A percentile compares a stretch with the other conserved stretches of the same genome.
Evolutionary conservation across 495 filamentous ascomycete species (phyloP).

Genomic region (Neurospora discreta): DNA sequence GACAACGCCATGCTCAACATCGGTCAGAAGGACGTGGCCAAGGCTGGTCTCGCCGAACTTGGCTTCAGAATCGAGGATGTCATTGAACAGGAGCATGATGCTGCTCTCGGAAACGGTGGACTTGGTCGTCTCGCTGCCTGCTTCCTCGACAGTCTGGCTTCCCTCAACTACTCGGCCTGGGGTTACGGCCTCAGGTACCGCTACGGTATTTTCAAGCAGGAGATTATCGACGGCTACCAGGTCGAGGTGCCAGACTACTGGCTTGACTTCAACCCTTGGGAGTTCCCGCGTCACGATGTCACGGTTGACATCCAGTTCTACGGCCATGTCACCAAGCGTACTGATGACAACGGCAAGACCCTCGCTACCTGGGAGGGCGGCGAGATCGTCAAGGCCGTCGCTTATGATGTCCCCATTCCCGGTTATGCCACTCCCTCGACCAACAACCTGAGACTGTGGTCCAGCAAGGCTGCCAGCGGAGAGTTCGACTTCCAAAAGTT

Average conservation of each 20-base stretch:
- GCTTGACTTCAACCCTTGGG: constrained; percentile 99
- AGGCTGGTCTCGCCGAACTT: constrained; percentile 71
- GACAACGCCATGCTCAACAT: constrained; percentile 99
- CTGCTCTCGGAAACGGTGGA: constrained; percentile 91
- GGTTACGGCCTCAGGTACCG: constrained; percentile 90
- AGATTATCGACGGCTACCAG: constrained; percentile 95
- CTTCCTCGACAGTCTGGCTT: constrained; percentile 91
- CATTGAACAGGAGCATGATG: constrained; percentile 90
- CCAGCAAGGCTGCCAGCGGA: constrained; percentile 88
- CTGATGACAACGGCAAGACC: constrained; percentile 66
- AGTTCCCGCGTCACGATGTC: constrained; percentile 91
- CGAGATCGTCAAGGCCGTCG: constrained; percentile 84
- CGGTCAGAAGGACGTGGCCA: constrained; percentile 73
- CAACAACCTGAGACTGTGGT: constrained; percentile 95
- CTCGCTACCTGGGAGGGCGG: constrained; percentile 75
- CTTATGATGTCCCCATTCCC: constrained; percentile 91
- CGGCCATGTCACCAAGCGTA: constrained; percentile 60
- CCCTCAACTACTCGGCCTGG: constrained; percentile 92
- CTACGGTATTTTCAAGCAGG: constrained; percentile 99
- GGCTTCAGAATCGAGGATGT: constrained; percentile 97
- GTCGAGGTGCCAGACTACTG: constrained; percentile 98
- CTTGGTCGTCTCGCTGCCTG: constrained; percentile 91
- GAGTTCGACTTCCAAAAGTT: constrained; percentile 99
- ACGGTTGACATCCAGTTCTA: constrained; percentile 96
- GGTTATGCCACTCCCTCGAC: constrained; percentile 82